Conservation (phyloP, 2,329 filamentous ascomycete species). For the Hawksworthiomyces lignivorus region DNA sequence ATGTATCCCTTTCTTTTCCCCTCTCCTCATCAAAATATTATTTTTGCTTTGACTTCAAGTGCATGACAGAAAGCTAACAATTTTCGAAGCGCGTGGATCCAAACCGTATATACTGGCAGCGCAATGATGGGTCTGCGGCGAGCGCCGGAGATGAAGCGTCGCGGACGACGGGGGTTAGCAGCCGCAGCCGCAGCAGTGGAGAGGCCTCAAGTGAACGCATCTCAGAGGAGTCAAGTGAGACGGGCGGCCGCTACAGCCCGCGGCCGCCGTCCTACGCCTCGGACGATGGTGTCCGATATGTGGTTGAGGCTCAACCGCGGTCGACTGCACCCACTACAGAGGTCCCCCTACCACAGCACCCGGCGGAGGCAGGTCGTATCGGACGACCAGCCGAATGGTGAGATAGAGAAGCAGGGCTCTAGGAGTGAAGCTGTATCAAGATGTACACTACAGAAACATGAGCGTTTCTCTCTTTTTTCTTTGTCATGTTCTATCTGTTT, state of each 20-base stretch:
- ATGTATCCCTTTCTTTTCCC: constrained; percentile 30
- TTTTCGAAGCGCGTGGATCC: constrained; percentile 63
- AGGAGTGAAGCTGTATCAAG: too few species aligned
- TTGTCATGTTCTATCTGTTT: not conserved
- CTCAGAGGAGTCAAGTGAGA: too few species aligned
- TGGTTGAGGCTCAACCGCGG: constrained; percentile 58
- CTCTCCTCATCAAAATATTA: too few species aligned
- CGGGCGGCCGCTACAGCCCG: constrained; percentile 14
- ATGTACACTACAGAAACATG: not conserved
- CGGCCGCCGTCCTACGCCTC: constrained; percentile 71
- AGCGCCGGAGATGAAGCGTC: constrained; percentile 16
- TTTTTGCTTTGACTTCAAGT: not conserved
- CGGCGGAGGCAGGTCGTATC: constrained; percentile 34
- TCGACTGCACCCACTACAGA: constrained; percentile 43
- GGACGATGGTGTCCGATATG: constrained; percentile 67
- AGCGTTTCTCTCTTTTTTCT: not conserved
- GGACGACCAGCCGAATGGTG: constrained; percentile 19
- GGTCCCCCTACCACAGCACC: constrained; percentile 38
- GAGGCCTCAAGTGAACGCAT: constrained; percentile 15
- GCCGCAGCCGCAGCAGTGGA: constrained; percentile 12
- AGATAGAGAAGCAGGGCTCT: not conserved
- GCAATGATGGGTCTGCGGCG: constrained; percentile 38
- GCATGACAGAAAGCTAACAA: not conserved
- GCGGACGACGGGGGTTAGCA: not conserved
- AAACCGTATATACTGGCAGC: constrained; percentile 73